A percentile compares a stretch with the other conserved stretches of the same genome.
phyloP scores from a whole-genome alignment of 1,139 yeast species.

The Saccharomycopsis hybrid region DNA sequence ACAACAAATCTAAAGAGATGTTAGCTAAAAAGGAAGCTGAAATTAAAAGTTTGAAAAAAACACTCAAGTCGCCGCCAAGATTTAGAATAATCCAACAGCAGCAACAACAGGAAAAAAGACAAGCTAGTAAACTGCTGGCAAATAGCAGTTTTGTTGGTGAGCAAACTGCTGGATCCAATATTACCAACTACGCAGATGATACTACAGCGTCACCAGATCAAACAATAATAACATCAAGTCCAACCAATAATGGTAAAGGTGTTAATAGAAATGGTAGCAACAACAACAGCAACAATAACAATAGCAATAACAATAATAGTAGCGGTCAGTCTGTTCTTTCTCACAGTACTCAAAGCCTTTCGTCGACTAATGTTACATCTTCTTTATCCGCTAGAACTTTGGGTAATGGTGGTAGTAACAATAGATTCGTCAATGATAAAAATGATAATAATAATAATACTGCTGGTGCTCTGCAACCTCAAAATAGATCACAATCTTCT shows the following conservation, averaged over 20 bases:
- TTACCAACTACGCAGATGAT: neutral
- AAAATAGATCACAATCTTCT: no score
- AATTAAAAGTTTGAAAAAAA: constrained; percentile 11
- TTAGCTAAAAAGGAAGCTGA: constrained; percentile 11
- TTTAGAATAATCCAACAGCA: constrained; percentile 10
- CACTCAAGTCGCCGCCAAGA: constrained; percentile 11
- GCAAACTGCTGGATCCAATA: neutral
- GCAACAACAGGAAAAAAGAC: no score
- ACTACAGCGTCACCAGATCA: neutral
- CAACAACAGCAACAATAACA: neutral
- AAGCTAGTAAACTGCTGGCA: no score
- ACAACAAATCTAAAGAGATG: constrained; percentile 14
- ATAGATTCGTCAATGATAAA: neutral
- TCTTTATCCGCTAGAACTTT: no score
- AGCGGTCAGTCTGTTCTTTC: constrained; percentile 17
- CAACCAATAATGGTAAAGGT: no score
- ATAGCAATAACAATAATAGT: neutral
- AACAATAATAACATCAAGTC: no score
- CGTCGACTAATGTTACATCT: neutral
- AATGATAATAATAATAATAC: neutral
- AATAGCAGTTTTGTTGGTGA: no score
- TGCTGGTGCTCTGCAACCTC: neutral
- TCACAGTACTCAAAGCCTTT: constrained; percentile 12
- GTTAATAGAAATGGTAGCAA: no score
- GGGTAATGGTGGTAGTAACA: no score